These are phyloP conservation scores for Stagonosporopsis tanaceti DNA, from an alignment of 2,329 filamentous ascomycete species.

Conservation along the genomic window DNA sequence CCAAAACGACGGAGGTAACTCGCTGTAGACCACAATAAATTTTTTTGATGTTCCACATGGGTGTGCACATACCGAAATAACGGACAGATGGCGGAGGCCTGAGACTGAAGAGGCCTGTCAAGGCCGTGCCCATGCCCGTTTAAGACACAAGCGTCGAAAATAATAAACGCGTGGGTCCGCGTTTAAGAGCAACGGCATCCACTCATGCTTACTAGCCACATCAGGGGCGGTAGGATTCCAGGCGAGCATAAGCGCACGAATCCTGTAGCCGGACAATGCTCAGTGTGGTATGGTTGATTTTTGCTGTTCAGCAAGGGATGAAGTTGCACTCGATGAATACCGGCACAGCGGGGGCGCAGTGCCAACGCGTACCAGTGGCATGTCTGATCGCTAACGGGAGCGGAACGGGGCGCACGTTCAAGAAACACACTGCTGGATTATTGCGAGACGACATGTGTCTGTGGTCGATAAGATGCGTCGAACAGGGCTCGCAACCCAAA, in stretches of 20 bases:
- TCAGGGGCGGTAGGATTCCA: slow-evolving; percentile 27
- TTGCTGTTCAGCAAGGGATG: slow-evolving; percentile 14
- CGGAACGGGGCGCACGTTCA: slow-evolving; percentile 36
- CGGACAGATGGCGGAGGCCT: neutral
- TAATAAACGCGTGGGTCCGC: slow-evolving; percentile 33
- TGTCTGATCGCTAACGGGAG: slow-evolving; percentile 38
- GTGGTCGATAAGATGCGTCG: slow-evolving; percentile 5
- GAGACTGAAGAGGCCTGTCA: neutral
- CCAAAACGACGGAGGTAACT: neutral
- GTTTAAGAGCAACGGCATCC: slow-evolving; percentile 25
- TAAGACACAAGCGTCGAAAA: slow-evolving; percentile 13
- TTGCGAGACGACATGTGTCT: slow-evolving; percentile 18
- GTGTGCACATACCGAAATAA: neutral
- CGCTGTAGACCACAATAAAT: neutral
- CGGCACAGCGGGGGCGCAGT: slow-evolving; percentile 25
- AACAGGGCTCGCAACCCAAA: neutral
- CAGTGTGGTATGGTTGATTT: slow-evolving; percentile 17
- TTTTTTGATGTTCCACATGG: neutral
- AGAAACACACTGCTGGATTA: slow-evolving; percentile 28
- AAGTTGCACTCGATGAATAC: slow-evolving; percentile 20
- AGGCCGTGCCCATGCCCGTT: neutral
- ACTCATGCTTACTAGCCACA: slow-evolving; percentile 26
- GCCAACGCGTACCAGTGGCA: slow-evolving; percentile 26
- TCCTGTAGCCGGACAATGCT: slow-evolving; percentile 21
- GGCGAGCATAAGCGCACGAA: slow-evolving; percentile 24